A percentile compares a stretch with the other conserved stretches of the same genome.
These are phyloP conservation scores for Aspergillus indologenus DNA, from an alignment of 495 filamentous ascomycete genomes.

Conservation along the genomic window DNA sequence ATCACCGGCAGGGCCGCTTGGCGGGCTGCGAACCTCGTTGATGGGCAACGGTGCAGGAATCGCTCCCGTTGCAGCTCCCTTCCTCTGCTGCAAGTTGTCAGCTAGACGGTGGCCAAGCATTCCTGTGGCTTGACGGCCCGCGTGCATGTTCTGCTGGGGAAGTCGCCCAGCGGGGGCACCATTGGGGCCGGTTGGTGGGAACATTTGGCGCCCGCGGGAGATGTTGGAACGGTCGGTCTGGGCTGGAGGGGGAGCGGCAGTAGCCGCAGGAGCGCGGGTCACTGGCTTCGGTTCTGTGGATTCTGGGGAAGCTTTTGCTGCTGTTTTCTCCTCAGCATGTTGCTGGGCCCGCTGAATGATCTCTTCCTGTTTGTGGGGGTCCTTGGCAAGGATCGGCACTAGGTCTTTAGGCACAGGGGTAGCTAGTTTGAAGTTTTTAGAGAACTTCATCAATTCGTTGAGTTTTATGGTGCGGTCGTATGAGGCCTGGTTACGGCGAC, in stretches of 20 bases:
- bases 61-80: constrained; percentile 41
- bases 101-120: constrained; percentile 54
- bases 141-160: constrained; percentile 42
- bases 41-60: constrained; percentile 56
- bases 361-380: constrained; percentile 83
- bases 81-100: constrained; percentile 55
- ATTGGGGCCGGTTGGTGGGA: constrained; percentile 48
- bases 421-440: constrained; percentile 85
- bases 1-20: constrained; percentile 49
- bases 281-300: constrained; percentile 38
- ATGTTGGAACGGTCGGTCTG: constrained; percentile 45
- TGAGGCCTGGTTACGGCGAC: constrained; percentile 62
- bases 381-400: constrained; percentile 93
- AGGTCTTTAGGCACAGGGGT: constrained; percentile 90
- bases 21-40: constrained; percentile 48
- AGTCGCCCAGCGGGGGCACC: constrained; percentile 31
- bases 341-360: constrained; percentile 82
- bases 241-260: constrained; percentile 29
- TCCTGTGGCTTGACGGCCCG: constrained; percentile 41
- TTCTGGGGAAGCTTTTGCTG: constrained; percentile 32
- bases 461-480: constrained; percentile 85
- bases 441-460: constrained; percentile 92
- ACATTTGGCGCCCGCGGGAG: constrained; percentile 41
- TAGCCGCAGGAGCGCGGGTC: constrained; percentile 26
- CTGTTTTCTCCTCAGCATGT: constrained; percentile 58